Percentiles rank a stretch among this genome's conserved stretches.
These are phyloP conservation scores for Hypoxylon sp. DNA, from an alignment of 2,329 filamentous ascomycete species.

Conservation along the genomic window DNA sequence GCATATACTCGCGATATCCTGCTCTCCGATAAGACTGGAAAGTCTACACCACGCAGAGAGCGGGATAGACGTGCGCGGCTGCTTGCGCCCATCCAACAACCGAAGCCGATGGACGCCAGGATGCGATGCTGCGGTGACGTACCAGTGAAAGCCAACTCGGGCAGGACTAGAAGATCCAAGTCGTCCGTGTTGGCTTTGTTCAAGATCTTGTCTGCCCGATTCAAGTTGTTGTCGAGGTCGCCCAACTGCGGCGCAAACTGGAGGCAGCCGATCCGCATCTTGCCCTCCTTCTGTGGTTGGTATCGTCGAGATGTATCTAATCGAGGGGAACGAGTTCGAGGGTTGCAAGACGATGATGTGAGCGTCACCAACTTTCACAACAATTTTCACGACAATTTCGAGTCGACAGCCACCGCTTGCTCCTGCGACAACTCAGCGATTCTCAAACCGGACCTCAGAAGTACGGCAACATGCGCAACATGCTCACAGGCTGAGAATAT, in stretches of 20 bases:
- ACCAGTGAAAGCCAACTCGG: conserved; percentile 80
- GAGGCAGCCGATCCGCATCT: conserved; percentile 69
- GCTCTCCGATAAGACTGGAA: not conserved
- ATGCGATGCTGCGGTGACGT: conserved; percentile 9
- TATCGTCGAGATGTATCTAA: not conserved
- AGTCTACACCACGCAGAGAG: not conserved
- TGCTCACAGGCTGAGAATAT: not conserved
- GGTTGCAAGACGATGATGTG: not conserved
- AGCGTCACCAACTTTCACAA: not conserved
- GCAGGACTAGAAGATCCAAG: conserved; percentile 76
- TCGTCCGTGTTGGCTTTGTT: conserved; percentile 57
- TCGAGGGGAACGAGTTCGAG: not conserved
- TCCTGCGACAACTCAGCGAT: conserved; percentile 4
- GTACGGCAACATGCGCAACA: not conserved
- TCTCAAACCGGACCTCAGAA: not conserved
- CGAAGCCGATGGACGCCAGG: not conserved
- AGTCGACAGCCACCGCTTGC: not conserved
- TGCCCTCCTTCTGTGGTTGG: conserved; percentile 6
- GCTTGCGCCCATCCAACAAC: not conserved
- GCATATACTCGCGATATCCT: not conserved
- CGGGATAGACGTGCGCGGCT: not conserved
- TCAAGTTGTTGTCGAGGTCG: conserved; percentile 74
- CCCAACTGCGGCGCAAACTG: conserved; percentile 78
- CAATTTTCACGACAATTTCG: not conserved
- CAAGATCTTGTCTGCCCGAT: conserved; percentile 71